Evolutionary conservation across 1,284 basidiomycete genomes (phyloP), one percentile per base, ranked within the genome.

Genomic region (Cystobasidium sp.): DNA sequence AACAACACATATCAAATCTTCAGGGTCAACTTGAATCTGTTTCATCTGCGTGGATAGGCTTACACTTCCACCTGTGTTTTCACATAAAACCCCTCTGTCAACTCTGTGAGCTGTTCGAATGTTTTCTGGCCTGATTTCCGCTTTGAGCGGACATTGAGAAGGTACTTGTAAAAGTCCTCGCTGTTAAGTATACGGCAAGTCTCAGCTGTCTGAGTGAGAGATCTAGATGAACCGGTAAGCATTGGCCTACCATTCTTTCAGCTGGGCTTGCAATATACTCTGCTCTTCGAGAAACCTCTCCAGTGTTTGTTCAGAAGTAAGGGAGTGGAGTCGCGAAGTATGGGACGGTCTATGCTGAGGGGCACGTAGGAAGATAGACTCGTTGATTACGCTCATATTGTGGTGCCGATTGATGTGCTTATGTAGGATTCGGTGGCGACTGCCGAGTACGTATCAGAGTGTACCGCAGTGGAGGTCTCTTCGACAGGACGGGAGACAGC

Each of bases 211-310:
- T 41, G 59, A 18, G 47, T 2, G 39, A 10, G 56, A 22, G 20
- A 37, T 47, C 55, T 1, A 31, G 37, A 61, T 20, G 20, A 16
- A 46, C 6, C 20, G 65, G 3, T 18, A 4, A 37, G 41, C 37
- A 18, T 44, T 16, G 24, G 24, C 70, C 41, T 53, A 73, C 70
- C 70, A 73, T 44, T 73, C 70, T 58, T 55, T 66, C 16, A 73
- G 63, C 31, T 73, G 70, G 18, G 43, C 24, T 53, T 73, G 59
- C 52, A 73, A 53, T 43, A 66, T 53, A 52, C 51, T 51, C 52
- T 58, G 61, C 24, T 73, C 70, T 14, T 65, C 14, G 43, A 47
- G 41, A 52, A 73, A 73, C 18, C 70, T 62, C 14, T 56, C 41
- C 7, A 53, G 53, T 9, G 41, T 63, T 46, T 55, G 44, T 46